These are phyloP conservation scores for Bruguiera parviflora DNA, from an alignment of 345 rosid species.

Conservation along the genomic window DNA sequence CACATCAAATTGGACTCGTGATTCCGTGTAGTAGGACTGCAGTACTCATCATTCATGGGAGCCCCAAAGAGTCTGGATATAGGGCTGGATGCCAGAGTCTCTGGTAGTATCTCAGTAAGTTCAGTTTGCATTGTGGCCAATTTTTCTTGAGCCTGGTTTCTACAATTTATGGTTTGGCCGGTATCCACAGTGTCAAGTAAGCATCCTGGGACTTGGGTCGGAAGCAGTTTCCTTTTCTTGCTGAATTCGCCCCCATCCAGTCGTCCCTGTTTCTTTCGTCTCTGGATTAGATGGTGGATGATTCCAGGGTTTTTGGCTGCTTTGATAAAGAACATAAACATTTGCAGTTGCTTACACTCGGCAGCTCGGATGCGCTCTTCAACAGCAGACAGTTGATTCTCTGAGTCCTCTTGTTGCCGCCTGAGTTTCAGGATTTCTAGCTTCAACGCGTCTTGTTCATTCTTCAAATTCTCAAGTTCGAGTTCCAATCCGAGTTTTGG, in stretches of 20 bases:
- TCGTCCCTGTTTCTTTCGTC: constrained; percentile 38
- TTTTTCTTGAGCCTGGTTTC: constrained; percentile 31
- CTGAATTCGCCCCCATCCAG: constrained; percentile 27
- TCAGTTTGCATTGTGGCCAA: constrained; percentile 36
- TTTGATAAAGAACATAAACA: constrained; percentile 46
- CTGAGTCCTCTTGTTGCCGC: constrained; percentile 40
- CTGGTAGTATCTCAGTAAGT: constrained; percentile 24
- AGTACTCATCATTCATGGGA: constrained; percentile 19
- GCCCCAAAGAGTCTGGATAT: constrained; percentile 13
- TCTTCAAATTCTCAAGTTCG: constrained; percentile 41
- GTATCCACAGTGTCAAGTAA: constrained; percentile 11
- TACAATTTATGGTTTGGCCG: constrained; percentile 9
- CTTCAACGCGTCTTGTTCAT: constrained; percentile 37
- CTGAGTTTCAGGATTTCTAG: constrained; percentile 44
- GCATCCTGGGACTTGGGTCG: constrained; percentile 15
- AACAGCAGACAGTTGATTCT: constrained; percentile 27
- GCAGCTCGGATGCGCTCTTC: constrained; percentile 37
- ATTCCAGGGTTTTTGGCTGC: constrained; percentile 38
- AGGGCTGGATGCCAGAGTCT: constrained; percentile 9
- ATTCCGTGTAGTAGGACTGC: constrained; percentile 11
- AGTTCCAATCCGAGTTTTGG: constrained; percentile 19
- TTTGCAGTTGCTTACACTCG: constrained; percentile 47
- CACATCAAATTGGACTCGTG: constrained; percentile 12
- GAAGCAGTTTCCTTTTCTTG: constrained; percentile 40
- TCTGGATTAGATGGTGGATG: constrained; percentile 38